Conservation (phyloP, 768 basidiomycete species). For the Phanerochaete carnosa region DNA sequence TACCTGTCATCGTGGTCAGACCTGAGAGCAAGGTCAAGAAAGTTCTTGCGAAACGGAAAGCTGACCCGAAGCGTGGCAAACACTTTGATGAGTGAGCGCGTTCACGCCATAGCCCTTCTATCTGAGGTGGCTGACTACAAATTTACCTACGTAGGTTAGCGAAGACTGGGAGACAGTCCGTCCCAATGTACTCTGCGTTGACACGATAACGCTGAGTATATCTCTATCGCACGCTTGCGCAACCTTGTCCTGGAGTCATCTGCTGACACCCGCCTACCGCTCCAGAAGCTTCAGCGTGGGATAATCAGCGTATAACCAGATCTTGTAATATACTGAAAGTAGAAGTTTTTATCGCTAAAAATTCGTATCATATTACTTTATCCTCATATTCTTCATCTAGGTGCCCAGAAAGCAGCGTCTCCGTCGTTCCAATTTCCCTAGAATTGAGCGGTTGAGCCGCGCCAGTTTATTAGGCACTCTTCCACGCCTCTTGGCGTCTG, state of each 20-base stretch:
- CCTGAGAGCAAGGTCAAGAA: slow-evolving; percentile 87
- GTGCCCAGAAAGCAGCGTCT: too few species aligned
- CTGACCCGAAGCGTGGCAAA: slow-evolving; percentile 83
- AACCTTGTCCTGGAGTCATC: neutral
- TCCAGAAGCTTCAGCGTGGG: neutral
- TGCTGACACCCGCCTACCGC: neutral
- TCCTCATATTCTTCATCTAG: too few species aligned
- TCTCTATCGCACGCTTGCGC: neutral
- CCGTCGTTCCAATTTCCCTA: too few species aligned
- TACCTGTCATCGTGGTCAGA: slow-evolving; percentile 94
- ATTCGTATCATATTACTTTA: neutral
- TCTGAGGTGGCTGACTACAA: neutral
- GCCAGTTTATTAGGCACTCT: too few species aligned
- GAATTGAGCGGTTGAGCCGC: too few species aligned
- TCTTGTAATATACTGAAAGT: neutral
- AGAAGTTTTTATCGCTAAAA: neutral
- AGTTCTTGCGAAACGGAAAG: slow-evolving; percentile 78
- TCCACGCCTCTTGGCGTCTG: too few species aligned
- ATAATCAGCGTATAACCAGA: neutral
- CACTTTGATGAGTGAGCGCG: slow-evolving; percentile 67
- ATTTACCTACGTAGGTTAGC: neutral
- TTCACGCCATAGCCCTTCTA: neutral
- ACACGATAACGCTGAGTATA: slow-evolving; percentile 14
- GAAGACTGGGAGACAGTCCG: slow-evolving; percentile 17
- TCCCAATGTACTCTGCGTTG: slow-evolving; percentile 20